Base-by-base conservation (phyloP, 345 rosid species). In the Pistacia integerrima region DNA sequence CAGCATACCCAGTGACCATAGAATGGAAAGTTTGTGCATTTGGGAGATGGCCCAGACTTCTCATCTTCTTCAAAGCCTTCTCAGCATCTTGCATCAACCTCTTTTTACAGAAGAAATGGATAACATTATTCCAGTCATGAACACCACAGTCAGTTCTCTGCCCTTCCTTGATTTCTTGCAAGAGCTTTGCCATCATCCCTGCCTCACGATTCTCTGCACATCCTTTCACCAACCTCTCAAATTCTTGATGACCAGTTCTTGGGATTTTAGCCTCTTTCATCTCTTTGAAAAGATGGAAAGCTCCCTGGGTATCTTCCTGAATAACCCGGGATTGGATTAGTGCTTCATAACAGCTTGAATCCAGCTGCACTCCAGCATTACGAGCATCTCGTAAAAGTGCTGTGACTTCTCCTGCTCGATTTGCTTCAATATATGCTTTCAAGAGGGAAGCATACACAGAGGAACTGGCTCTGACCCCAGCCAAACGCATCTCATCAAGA, bases 21-120 rank as follows among this genome's bases (percentile, higher is more conserved):
- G 98, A 92, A 81, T 96, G 99, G 85, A 91, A 96, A 11, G 99
- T 96, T 77, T 92, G 97, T 72, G 97, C 97, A 76, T 96, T 96
- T 0, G 99, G 98, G 28, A 81, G 49, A 81, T 87, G 89, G 64
- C 94, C 99, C 18, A 96, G 88, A 82, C 86, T 92, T 83, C 88
- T 87, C 97, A 93, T 93, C 82, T 88, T 96, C 83, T 77, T 86
- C 78, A 93, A 77, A 20, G 97, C 98, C 84, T 91, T 93, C 80
- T 92, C 99, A 3, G 99, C 99, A 79, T 93, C 99, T 71, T 87
- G 85, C 98, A 93, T 96, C 77, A 96, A 80, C 81, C 97, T 87
- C 86, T 92, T 96, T 83, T 90, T 93, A 74, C 92, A 83, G 87
- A 96, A 96, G 76, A 96, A 96, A 64, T 93, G 92, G 73, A 96